phyloP scores from a whole-genome alignment of 495 filamentous ascomycete genomes.

The Lichenothelia convexa region DNA sequence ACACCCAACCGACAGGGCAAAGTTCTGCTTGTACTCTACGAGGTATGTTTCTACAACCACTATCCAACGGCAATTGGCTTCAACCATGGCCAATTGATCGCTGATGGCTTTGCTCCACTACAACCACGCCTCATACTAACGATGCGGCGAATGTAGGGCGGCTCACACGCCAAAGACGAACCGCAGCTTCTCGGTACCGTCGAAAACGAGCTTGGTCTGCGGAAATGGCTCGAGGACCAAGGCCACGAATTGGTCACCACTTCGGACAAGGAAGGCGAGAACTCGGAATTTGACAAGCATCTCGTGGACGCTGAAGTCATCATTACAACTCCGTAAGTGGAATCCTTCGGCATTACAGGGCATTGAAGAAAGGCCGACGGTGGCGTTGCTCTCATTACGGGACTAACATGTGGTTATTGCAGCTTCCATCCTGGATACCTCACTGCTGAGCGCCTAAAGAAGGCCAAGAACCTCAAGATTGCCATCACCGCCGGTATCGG shows the following conservation, averaged over 20 bases:
- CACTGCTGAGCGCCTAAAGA: conserved; percentile 84
- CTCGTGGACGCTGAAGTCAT: conserved; percentile 94
- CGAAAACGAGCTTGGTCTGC: conserved; percentile 91
- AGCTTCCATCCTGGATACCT: conserved; percentile 99
- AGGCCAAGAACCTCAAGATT: conserved; percentile 94
- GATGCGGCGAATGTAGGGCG: no score
- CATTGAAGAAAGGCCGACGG: background rate
- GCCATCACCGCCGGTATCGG: conserved; percentile 95
- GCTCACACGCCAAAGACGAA: conserved; percentile 53
- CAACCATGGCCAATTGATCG: conserved; percentile 5
- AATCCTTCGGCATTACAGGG: background rate
- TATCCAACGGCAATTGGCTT: background rate
- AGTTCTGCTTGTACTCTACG: conserved; percentile 58
- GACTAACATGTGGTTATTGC: no score
- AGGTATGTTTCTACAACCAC: conserved; percentile 40
- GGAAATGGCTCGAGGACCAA: conserved; percentile 90
- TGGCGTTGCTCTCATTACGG: background rate
- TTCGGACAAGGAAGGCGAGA: conserved; percentile 87
- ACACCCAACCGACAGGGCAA: conserved; percentile 45
- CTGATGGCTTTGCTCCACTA: conserved; percentile 4
- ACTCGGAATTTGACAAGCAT: conserved; percentile 87
- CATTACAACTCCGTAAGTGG: conserved; percentile 87
- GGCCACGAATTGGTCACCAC: conserved; percentile 94
- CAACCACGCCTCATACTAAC: no score
- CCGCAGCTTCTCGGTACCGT: conserved; percentile 81